phyloP scores from a whole-genome alignment of 495 filamentous ascomycete genomes.

The Talaromyces ruber region DNA sequence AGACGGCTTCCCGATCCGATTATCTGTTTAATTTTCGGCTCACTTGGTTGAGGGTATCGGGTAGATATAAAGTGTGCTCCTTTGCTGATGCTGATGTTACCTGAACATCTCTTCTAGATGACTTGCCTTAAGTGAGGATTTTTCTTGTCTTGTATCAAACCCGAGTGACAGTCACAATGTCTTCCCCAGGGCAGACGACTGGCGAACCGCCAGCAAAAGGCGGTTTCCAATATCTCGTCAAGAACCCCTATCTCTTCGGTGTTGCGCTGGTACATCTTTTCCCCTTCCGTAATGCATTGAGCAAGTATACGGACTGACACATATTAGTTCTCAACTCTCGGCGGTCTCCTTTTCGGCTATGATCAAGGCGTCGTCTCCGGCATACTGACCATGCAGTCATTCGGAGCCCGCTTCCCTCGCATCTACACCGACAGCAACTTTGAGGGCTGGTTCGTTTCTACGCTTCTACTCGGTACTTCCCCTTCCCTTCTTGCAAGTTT shows the following conservation, averaged over 20 bases:
- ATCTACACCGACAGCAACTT: conserved; percentile 53
- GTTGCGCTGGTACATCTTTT: conserved; percentile 26
- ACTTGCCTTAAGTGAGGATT: background rate
- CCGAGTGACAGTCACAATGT: conserved; percentile 11
- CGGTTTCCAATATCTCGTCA: conserved; percentile 22
- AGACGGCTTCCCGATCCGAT: background rate
- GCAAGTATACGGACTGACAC: background rate
- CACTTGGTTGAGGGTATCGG: background rate
- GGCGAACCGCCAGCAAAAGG: conserved; percentile 8
- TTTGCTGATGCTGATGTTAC: background rate
- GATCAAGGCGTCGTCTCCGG: conserved; percentile 31
- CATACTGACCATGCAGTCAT: conserved; percentile 36
- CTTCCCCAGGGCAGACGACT: conserved; percentile 6
- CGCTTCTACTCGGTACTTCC: conserved; percentile 58
- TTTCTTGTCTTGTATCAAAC: background rate
- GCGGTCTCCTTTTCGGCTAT: conserved; percentile 46
- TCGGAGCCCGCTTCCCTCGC: conserved; percentile 49
- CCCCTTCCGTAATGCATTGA: background rate
- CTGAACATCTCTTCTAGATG: background rate
- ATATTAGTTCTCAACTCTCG: conserved; percentile 41
- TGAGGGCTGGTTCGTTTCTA: conserved; percentile 74
- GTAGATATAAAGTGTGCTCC: background rate
- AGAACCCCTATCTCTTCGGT: conserved; percentile 33
- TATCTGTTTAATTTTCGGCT: background rate
- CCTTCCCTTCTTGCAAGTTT: conserved; percentile 38